A percentile compares a stretch with the other conserved stretches of the same genome.
phyloP scores from a whole-genome alignment of 305 asterid genomes.

The Fraxinus baroniana region DNA sequence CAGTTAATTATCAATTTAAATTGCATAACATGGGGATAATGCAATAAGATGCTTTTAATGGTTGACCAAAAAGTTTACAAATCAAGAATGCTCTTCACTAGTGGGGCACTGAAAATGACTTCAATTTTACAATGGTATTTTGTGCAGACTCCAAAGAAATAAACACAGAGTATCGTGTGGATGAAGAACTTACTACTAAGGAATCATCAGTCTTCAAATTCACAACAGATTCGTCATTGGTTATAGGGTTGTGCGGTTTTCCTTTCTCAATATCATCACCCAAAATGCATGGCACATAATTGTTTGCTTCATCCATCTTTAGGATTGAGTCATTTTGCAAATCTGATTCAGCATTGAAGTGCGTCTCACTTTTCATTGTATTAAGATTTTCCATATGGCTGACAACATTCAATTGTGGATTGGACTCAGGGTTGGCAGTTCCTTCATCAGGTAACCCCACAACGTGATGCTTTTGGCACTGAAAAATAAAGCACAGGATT shows the following conservation, averaged over 20 bases:
- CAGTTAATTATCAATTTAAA: conserved; percentile 4
- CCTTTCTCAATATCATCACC: conserved; percentile 69
- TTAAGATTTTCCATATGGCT: conserved; percentile 35
- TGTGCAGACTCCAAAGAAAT: neutral
- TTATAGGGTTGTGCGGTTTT: conserved; percentile 39
- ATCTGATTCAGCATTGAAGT: conserved; percentile 37
- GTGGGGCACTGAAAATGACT: neutral
- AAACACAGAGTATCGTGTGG: conserved; percentile 13
- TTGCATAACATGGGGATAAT: neutral
- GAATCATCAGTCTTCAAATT: conserved; percentile 53
- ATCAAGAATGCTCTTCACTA: neutral
- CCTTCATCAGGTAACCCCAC: conserved; percentile 45
- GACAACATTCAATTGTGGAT: conserved; percentile 24
- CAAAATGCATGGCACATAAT: conserved; percentile 35
- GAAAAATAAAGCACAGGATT: conserved; percentile 21
- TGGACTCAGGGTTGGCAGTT: conserved; percentile 34
- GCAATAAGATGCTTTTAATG: neutral
- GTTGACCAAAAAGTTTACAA: neutral
- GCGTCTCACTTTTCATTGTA: conserved; percentile 38
- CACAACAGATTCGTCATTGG: conserved; percentile 37
- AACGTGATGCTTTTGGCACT: conserved; percentile 46
- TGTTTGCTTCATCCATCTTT: conserved; percentile 41
- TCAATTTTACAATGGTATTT: neutral
- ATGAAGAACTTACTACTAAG: conserved; percentile 43
- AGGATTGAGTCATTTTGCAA: conserved; percentile 33